phyloP scores from a whole-genome alignment of 495 filamentous ascomycete genomes.

The Jackrogersella minutella region DNA sequence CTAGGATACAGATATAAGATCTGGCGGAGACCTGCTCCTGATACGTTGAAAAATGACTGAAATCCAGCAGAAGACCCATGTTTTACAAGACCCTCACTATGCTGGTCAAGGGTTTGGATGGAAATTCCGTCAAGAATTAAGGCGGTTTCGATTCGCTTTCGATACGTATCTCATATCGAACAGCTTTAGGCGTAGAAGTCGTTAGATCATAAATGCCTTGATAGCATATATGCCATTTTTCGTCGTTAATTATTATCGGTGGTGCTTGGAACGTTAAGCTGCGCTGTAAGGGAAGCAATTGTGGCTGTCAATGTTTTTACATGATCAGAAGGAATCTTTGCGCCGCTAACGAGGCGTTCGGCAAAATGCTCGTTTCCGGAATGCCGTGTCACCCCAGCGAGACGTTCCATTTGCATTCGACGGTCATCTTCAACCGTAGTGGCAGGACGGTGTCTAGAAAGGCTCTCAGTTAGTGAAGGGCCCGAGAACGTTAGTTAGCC shows the following conservation, averaged over 20 bases:
- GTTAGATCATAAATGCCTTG: not conserved
- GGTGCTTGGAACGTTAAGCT: not conserved
- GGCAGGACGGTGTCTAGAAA: not conserved
- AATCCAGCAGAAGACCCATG: not conserved
- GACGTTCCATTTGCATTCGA: not conserved
- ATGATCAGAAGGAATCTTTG: constrained; percentile 1
- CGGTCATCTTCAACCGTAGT: not conserved
- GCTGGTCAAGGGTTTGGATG: not conserved
- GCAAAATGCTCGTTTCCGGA: not conserved
- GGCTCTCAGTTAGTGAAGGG: constrained; percentile 1
- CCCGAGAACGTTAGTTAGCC: not conserved
- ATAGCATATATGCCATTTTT: not conserved
- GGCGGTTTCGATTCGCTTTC: not conserved
- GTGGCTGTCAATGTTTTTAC: not conserved
- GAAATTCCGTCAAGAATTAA: not conserved
- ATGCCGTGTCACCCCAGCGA: not conserved
- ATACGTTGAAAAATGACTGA: constrained; percentile 1
- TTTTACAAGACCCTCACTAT: not conserved
- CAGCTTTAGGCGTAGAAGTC: not conserved
- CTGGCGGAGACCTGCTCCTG: not conserved
- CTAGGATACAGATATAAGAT: not conserved
- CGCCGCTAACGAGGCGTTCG: constrained; percentile 8
- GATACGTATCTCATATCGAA: not conserved
- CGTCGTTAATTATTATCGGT: not conserved
- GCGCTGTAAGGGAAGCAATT: not conserved